Conservation (phyloP, 345 rosid species). For the Noccaea caerulescens region DNA sequence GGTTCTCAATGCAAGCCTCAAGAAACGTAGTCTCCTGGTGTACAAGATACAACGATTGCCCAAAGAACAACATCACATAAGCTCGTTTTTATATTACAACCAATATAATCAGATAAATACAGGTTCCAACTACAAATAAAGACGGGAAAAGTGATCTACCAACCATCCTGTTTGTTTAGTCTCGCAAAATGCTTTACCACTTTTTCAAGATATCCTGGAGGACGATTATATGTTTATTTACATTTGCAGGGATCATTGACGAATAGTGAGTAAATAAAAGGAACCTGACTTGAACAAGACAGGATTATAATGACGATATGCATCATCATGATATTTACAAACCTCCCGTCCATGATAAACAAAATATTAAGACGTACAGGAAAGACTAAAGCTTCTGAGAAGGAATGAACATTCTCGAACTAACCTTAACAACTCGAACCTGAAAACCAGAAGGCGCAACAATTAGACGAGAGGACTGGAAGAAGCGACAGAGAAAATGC, state of each 20-base stretch:
- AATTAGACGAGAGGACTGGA: conserved; percentile 18
- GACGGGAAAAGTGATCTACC: not conserved
- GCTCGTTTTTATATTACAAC: conserved; percentile 7
- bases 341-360: not conserved
- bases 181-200: conserved; percentile 5
- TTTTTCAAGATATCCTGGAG: conserved; percentile 2
- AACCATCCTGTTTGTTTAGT: not conserved
- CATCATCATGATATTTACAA: conserved; percentile 9
- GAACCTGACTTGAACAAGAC: not conserved
- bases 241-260: not conserved
- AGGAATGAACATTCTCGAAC: conserved; percentile 2
- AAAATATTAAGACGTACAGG: not conserved
- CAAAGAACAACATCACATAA: conserved; percentile 22
- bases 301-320: not conserved
- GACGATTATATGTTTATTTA: not conserved
- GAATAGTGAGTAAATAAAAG: not conserved
- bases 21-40: conserved; percentile 82
- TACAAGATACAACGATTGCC: conserved; percentile 24
- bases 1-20: conserved; percentile 97
- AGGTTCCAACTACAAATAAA: conserved; percentile 11
- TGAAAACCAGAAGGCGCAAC: conserved; percentile 48
- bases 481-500: not conserved
- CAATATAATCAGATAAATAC: not conserved
- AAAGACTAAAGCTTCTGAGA: conserved; percentile 11
- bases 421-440: conserved; percentile 95